Base-by-base conservation (phyloP, 768 basidiomycete species). In the Phylloporus scabripes region DNA sequence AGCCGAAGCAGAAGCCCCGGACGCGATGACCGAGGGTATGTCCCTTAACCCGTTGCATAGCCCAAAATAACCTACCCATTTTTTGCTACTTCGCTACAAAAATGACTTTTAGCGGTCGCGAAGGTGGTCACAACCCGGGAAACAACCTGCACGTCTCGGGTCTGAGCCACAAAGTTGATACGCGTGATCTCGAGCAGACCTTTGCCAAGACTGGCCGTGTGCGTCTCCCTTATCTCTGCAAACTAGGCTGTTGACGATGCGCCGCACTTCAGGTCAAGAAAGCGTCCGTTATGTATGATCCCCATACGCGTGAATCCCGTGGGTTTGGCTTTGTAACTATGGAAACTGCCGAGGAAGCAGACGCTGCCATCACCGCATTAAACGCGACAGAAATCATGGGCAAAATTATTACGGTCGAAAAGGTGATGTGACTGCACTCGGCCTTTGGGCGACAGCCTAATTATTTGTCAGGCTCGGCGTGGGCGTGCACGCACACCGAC, bases 291-390 rank as follows among this genome's bases (percentile, higher is more conserved):
- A 82, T 83, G 80, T 81, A 81, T 53, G 82, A 83, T 61, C 82
- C 82, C 7, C 82, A 83, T 61, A 81, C 80, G 32, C 79, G 81
- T 42, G 82, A 83, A 55, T 82, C 84, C 41, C 82, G 85, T 55
- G 85, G 85, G 40, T 87, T 87, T 58, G 94, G 92, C 14, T 98
- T 97, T 68, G 93, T 96, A 53, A 87, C 83, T 43, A 86, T 90
- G 84, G 84, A 82, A 66, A 78, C 80, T 21, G 64, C 56, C 7
- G 94, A 95, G 60, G 95, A 96, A 60, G 96, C 95, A 5, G 89
- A 94, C 38, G 91, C 92, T 38, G 91, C 88, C 48, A 82, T 97
- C 53, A 81, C 87, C 31, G 85, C 84, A 5, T 73, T 97, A 47
- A 88, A 92, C 64, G 78, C 78, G 20, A 85, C 87, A 41, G 91